Base-by-base conservation (phyloP, 805 yeast genomes). In the Lipomyces chichibuensis region DNA sequence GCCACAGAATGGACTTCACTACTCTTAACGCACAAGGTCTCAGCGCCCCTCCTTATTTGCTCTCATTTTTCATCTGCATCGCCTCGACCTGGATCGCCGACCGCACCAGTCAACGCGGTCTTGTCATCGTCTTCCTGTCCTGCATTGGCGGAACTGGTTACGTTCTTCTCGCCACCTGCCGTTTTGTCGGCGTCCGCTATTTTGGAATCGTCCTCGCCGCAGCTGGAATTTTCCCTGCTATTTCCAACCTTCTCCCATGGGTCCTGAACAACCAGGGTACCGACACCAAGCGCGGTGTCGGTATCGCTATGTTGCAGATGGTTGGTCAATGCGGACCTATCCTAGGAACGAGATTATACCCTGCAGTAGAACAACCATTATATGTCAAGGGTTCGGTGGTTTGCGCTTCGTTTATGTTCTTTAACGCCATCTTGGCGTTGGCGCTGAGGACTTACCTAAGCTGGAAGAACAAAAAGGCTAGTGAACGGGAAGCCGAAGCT, bases 21-120 rank as follows among this genome's bases (percentile, higher is more conserved):
- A 13, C 29, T 25, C 11, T 52, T 11, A 11, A 20, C 25, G 17
- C 55, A 23, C 55, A 52, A 14, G 55, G 55, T 8, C 11, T 52
- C 27, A 52, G 55, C 32, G 55, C 32, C 0, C 55, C 55, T 7
- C 55, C 55, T 4, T 52, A 52, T 23, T n/a, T 52, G 6, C 53
- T 49, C 53, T n/a, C 53, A 9, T 49, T 49, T 49, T 5, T 49
- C 53, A 14, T 49, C 23, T 49, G 53, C 27, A 49, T 49, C 9
- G 53, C 27, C 53, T 17, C 53, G 27, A 49, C 53, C n/a, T 49
- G 53, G 53, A 49, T 49, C 53, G 53, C 53, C 1, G 53, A 49
- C 53, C 53, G 53, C 53, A 49, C 53, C 27, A 9, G 23, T 49
- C 53, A 49, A 49, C 53, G 53, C 14, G 53, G 53, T n/a, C 53